These are phyloP conservation scores for Gossypium stocksii DNA, from an alignment of 345 rosid genomes.

Conservation along the genomic window DNA sequence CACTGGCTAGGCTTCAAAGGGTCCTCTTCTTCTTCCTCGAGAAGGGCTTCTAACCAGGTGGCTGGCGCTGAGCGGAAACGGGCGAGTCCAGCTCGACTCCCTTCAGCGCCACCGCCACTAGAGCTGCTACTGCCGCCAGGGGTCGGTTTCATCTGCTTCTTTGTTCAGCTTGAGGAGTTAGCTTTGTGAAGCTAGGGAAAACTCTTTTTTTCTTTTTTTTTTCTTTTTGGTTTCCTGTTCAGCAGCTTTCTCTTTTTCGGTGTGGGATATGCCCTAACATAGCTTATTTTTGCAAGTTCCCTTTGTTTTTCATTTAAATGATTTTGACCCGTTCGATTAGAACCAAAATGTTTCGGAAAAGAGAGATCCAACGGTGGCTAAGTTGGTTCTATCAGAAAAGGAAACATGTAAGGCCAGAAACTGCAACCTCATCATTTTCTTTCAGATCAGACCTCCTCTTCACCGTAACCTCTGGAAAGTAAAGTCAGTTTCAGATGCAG, in stretches of 20 bases:
- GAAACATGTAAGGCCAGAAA: slow-evolving; percentile 3
- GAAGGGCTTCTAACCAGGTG: slow-evolving; percentile 65
- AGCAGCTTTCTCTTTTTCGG: not conserved
- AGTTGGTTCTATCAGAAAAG: not conserved
- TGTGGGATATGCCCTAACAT: not conserved
- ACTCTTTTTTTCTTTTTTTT: too few relatives aligned
- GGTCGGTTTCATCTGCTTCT: slow-evolving; percentile 53
- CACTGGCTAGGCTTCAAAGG: slow-evolving; percentile 59
- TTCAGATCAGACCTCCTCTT: not conserved
- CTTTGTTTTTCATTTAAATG: not conserved
- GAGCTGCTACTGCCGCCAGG: slow-evolving; percentile 43
- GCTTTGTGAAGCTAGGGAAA: not conserved
- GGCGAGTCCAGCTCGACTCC: slow-evolving; percentile 46
- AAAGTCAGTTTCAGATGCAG: not conserved
- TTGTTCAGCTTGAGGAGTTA: not conserved
- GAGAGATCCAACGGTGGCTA: slow-evolving; percentile 1
- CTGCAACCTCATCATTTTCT: slow-evolving; percentile 3
- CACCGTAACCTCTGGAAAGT: not conserved
- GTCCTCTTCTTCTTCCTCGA: slow-evolving; percentile 70
- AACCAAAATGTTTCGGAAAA: not conserved
- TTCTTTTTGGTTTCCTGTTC: not conserved
- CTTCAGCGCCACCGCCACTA: slow-evolving; percentile 29
- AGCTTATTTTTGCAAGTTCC: not conserved
- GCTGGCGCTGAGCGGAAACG: slow-evolving; percentile 74
- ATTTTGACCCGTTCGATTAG: not conserved